A percentile compares a stretch with the other conserved stretches of the same genome.
Conservation (phyloP, 306 rosid species). For the Vicia sativa region DNA sequence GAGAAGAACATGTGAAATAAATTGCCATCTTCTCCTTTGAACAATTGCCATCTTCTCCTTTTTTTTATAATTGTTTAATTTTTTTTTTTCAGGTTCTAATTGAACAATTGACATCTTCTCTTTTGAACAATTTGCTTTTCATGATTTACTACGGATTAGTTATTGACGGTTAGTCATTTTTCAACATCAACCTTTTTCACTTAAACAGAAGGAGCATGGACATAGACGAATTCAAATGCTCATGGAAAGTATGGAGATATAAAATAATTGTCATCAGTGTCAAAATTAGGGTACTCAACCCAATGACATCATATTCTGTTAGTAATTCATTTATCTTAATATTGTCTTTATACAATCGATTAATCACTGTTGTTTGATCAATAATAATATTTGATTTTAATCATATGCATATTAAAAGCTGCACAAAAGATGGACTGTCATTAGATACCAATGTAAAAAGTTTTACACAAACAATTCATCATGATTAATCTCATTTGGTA, state of each 20-base stretch:
- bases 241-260: slow-evolving; percentile 27
- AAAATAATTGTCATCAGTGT: slow-evolving; percentile 28
- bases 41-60: too few relatives aligned
- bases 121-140: slow-evolving; percentile 87
- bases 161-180: slow-evolving; percentile 72
- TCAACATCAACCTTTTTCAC: slow-evolving; percentile 23
- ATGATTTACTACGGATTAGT: slow-evolving; percentile 77
- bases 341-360: too few relatives aligned
- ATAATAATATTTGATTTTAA: too few relatives aligned
- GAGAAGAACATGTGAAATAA: slow-evolving; percentile 9
- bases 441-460: too few relatives aligned
- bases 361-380: too few relatives aligned
- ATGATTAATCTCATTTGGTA: background rate
- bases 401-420: too few relatives aligned
- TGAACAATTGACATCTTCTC: slow-evolving; percentile 89
- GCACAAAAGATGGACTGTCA: too few relatives aligned
- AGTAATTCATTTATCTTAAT: background rate
- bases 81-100: slow-evolving; percentile 67
- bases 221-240: slow-evolving; percentile 17
- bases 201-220: slow-evolving; percentile 33
- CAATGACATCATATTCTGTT: slow-evolving; percentile 23
- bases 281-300: slow-evolving; percentile 21
- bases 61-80: too few relatives aligned
- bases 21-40: too few relatives aligned
- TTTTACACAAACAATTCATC: too few relatives aligned